Conservation (phyloP, 139 green algal genomes). For the Coelastrella sp. region DNA sequence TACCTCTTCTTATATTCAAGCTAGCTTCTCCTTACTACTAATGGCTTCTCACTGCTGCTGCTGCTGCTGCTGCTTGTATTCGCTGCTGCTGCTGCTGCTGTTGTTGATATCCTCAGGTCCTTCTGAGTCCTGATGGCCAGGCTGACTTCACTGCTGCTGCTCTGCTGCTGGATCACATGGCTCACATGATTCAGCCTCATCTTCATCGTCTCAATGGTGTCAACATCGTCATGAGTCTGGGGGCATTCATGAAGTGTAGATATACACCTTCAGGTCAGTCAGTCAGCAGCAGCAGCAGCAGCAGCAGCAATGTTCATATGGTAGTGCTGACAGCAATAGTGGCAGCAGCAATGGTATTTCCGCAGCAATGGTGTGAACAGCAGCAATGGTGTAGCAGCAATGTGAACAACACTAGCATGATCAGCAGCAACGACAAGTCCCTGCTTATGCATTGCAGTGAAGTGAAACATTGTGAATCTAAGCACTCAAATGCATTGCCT, state of each 20-base stretch:
- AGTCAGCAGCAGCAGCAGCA: too few relatives aligned
- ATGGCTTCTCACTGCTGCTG: neutral
- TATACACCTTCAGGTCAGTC: neutral
- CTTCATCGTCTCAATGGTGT: neutral
- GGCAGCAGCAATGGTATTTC: too few relatives aligned
- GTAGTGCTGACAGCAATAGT: too few relatives aligned
- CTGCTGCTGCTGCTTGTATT: too few relatives aligned
- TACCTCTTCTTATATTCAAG: neutral
- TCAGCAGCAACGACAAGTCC: too few relatives aligned
- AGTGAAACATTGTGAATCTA: too few relatives aligned
- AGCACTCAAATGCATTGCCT: too few relatives aligned
- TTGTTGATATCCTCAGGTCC: neutral
- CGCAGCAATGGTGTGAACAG: too few relatives aligned
- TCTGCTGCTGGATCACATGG: neutral
- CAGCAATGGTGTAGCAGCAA: too few relatives aligned
- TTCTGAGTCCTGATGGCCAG: neutral
- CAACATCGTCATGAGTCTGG: conserved; percentile 20
- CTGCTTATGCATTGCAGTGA: too few relatives aligned
- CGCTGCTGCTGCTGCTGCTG: conserved; percentile 12
- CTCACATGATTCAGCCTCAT: neutral
- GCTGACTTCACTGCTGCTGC: neutral
- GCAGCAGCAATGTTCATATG: too few relatives aligned
- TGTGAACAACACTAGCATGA: too few relatives aligned
- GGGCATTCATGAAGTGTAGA: neutral
- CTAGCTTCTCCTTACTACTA: neutral